These are phyloP conservation scores for Pichia deserticola DNA, from an alignment of 805 yeast genomes.

Conservation along the genomic window DNA sequence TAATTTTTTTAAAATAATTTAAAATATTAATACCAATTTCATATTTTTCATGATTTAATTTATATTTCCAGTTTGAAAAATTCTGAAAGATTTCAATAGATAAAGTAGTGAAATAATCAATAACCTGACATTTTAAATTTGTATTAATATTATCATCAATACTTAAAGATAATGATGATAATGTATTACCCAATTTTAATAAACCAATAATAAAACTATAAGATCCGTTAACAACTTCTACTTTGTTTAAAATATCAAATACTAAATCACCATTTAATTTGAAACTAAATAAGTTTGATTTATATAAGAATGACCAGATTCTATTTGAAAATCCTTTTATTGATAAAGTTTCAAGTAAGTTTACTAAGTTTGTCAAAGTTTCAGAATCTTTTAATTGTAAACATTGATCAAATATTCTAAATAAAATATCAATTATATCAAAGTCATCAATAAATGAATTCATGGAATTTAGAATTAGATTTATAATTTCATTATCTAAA, in stretches of 20 bases:
- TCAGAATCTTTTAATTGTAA: conserved; percentile 46
- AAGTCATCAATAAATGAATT: conserved; percentile 28
- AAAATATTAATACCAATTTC: conserved; percentile 52
- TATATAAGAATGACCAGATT: conserved; percentile 73
- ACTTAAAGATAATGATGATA: conserved; percentile 45
- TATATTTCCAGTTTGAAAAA: conserved; percentile 62
- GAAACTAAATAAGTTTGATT: conserved; percentile 56
- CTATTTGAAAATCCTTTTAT: conserved; percentile 46
- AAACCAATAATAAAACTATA: conserved; percentile 58
- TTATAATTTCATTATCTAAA: conserved; percentile 25
- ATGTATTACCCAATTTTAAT: conserved; percentile 44
- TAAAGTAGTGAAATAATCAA: conserved; percentile 48
- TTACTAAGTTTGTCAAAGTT: conserved; percentile 38
- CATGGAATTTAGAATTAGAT: conserved; percentile 27
- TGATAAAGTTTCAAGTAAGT: conserved; percentile 42
- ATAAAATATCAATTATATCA: conserved; percentile 44
- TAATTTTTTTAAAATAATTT: conserved; percentile 46
- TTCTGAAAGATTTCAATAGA: conserved; percentile 68
- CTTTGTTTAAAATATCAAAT: conserved; percentile 54
- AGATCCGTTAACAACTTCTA: conserved; percentile 63
- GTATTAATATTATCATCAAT: conserved; percentile 31
- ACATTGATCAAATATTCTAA: conserved; percentile 62
- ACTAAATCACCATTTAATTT: conserved; percentile 61
- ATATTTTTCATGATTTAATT: conserved; percentile 46
- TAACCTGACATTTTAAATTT: conserved; percentile 44